Percentiles rank a stretch among this genome's conserved stretches.
Conservation (phyloP, 257 asterid species). For the Capsicum baccatum region DNA sequence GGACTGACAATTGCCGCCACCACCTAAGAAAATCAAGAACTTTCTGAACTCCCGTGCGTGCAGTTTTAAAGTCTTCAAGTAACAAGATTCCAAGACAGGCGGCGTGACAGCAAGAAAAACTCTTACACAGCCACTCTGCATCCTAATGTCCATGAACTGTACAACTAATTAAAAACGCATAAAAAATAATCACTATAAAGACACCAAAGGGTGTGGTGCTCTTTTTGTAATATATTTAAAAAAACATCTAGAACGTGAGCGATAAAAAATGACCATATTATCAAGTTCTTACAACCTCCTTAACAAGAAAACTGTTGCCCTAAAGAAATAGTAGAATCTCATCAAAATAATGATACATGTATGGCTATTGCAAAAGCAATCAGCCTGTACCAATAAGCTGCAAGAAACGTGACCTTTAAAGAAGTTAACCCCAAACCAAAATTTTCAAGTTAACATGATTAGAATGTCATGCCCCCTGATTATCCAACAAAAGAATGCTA, state of each 20-base stretch:
- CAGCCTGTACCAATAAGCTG: not conserved
- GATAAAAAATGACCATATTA: not conserved
- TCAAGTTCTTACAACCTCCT: slow-evolving; percentile 23
- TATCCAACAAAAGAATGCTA: slow-evolving; percentile 2
- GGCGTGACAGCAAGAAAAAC: not conserved
- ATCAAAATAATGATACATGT: not conserved
- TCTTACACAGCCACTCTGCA: not conserved
- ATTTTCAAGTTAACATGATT: slow-evolving; percentile 10
- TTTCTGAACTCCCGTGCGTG: not conserved
- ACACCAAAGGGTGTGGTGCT: not conserved
- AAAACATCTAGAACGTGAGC: not conserved
- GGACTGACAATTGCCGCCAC: not conserved
- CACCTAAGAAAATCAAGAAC: not conserved
- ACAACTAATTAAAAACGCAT: not conserved
- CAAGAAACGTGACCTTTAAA: not conserved
- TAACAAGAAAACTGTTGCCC: not conserved
- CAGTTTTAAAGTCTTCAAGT: not conserved
- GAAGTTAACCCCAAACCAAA: not conserved
- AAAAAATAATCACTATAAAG: not conserved
- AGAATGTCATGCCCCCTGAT: slow-evolving; percentile 10
- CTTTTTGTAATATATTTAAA: not conserved
- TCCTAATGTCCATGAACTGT: not conserved
- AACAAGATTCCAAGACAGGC: not conserved
- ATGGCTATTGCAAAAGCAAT: slow-evolving; percentile 17
- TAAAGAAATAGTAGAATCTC: not conserved